These are phyloP conservation scores for Chlorella sorokiniana DNA, from an alignment of 139 green algal species.

Conservation along the genomic window DNA sequence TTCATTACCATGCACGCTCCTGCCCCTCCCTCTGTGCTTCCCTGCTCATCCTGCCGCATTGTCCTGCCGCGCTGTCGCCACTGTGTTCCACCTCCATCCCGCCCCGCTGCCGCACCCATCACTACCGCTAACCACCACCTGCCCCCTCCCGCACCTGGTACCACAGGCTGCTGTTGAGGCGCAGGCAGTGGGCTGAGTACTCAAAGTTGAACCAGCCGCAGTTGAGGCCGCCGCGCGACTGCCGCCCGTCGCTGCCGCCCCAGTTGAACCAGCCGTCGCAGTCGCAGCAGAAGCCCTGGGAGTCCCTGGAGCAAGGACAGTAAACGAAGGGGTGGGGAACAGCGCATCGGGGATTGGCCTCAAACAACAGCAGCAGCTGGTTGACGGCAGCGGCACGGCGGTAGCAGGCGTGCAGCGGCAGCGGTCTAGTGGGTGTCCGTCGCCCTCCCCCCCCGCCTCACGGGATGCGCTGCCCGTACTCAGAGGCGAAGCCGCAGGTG, in stretches of 20 bases:
- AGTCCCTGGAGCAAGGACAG: conserved; percentile 51
- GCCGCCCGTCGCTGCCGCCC: background rate
- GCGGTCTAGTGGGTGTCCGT: too few species aligned
- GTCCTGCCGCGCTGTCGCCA: too few species aligned
- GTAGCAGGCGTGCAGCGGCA: background rate
- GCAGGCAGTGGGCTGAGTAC: conserved; percentile 70
- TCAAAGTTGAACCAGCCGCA: background rate
- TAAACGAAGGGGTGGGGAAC: too few species aligned
- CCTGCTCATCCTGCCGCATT: too few species aligned
- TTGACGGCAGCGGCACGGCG: background rate
- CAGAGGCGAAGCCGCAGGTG: conserved; percentile 78
- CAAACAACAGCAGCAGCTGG: background rate
- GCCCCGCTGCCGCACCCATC: background rate
- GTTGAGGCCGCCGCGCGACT: background rate
- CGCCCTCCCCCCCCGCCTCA: too few species aligned
- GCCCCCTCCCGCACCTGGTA: conserved; percentile 61
- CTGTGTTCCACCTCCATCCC: too few species aligned
- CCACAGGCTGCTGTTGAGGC: conserved; percentile 66
- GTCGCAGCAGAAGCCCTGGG: conserved; percentile 82
- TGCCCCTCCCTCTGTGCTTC: too few species aligned
- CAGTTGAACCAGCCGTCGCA: conserved; percentile 50
- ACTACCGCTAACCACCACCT: background rate
- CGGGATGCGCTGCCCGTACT: conserved; percentile 20
- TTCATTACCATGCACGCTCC: too few species aligned
- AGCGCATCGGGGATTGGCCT: too few species aligned